A percentile compares a stretch with the other conserved stretches of the same genome.
phyloP scores from a whole-genome alignment of 495 filamentous ascomycete species.

The Cudoniella acicularis region DNA sequence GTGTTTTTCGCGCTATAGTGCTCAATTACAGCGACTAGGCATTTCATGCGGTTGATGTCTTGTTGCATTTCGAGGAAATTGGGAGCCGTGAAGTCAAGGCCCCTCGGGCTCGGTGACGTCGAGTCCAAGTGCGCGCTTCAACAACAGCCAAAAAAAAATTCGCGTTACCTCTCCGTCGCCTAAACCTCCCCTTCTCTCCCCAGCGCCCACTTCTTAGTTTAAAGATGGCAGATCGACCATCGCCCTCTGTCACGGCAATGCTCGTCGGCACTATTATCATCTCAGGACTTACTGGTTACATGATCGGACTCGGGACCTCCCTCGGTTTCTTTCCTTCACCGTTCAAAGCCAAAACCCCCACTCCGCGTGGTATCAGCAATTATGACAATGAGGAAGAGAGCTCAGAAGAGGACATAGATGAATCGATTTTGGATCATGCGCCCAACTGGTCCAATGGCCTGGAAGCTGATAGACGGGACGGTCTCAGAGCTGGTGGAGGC shows the following conservation, averaged over 20 bases:
- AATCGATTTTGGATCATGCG: slow-evolving; percentile 51
- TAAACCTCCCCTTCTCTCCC: not conserved
- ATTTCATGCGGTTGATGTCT: no score
- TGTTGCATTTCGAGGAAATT: no score
- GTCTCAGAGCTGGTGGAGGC: slow-evolving; percentile 29
- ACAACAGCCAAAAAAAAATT: no score
- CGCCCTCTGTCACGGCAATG: slow-evolving; percentile 26
- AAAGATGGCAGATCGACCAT: slow-evolving; percentile 22
- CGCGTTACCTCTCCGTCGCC: no score
- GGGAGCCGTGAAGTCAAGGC: no score
- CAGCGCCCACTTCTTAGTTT: not conserved
- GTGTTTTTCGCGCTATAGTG: no score
- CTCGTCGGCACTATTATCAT: slow-evolving; percentile 62
- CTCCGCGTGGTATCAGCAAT: slow-evolving; percentile 5
- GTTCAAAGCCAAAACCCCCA: slow-evolving; percentile 10
- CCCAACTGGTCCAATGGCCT: slow-evolving; percentile 57
- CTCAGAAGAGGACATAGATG: slow-evolving; percentile 48
- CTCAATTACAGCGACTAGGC: no score
- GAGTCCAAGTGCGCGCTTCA: no score
- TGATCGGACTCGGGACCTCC: slow-evolving; percentile 48
- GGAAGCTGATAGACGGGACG: slow-evolving; percentile 30
- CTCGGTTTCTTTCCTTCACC: slow-evolving; percentile 48
- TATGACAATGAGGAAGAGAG: slow-evolving; percentile 41
- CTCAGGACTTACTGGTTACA: slow-evolving; percentile 60
- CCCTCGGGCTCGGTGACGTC: no score